A percentile compares a stretch with the other conserved stretches of the same genome.
These are phyloP conservation scores for Globisporangium viniferum DNA, from an alignment of 352 stramenopile species.

Conservation along the genomic window DNA sequence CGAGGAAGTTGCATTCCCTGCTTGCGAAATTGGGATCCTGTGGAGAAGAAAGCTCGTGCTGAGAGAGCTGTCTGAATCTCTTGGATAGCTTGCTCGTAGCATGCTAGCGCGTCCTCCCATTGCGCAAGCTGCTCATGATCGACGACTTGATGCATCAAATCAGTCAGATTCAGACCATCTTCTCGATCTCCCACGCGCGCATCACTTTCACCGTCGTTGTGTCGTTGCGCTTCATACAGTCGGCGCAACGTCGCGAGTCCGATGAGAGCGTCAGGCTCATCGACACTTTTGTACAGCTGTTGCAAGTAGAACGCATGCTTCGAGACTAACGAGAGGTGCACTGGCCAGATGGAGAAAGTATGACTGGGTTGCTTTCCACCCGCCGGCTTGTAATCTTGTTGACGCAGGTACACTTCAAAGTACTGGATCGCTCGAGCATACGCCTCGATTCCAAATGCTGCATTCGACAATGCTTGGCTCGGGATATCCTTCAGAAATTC, in stretches of 20 bases:
- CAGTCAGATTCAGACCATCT: slow-evolving; percentile 48
- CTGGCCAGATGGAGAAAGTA: slow-evolving; percentile 21
- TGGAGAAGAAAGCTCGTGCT: slow-evolving; percentile 23
- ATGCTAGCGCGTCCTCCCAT: slow-evolving; percentile 74
- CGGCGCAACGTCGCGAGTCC: slow-evolving; percentile 57
- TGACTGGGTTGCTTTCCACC: slow-evolving; percentile 4
- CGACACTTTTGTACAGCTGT: slow-evolving; percentile 72
- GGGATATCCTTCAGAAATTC: slow-evolving; percentile 77
- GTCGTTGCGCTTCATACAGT: slow-evolving; percentile 40
- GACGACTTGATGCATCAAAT: slow-evolving; percentile 68
- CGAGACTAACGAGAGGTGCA: slow-evolving; percentile 47
- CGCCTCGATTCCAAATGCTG: slow-evolving; percentile 64
- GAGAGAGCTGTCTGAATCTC: slow-evolving; percentile 54
- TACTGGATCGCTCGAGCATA: slow-evolving; percentile 75
- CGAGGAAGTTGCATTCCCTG: slow-evolving; percentile 18
- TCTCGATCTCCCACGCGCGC: slow-evolving; percentile 24
- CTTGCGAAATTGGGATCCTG: background rate
- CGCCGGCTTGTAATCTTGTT: slow-evolving; percentile 30
- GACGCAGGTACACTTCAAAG: slow-evolving; percentile 66
- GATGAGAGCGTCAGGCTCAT: slow-evolving; percentile 65
- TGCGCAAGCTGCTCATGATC: slow-evolving; percentile 68
- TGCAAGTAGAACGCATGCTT: slow-evolving; percentile 71
- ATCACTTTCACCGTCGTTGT: slow-evolving; percentile 25
- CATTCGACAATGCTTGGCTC: slow-evolving; percentile 59
- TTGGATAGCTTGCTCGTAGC: slow-evolving; percentile 78